A percentile compares a stretch with the other conserved stretches of the same genome.
Conservation (phyloP, 495 filamentous ascomycete species). For the Hypoxylon lienhwacheense region DNA sequence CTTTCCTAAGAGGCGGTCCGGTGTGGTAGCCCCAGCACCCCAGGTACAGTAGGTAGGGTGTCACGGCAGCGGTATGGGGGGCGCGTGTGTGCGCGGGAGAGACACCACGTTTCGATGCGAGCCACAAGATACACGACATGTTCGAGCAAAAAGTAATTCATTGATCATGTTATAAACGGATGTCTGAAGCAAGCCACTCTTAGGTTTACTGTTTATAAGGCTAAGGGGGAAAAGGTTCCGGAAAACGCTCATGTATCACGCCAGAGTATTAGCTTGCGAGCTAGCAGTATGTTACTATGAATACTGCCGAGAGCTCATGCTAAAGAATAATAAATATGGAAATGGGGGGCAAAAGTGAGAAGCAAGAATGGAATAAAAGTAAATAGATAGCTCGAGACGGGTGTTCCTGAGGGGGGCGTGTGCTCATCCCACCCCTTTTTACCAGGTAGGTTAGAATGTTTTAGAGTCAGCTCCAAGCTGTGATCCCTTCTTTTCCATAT, state of each 20-base stretch:
- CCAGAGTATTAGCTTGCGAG: constrained; percentile 21
- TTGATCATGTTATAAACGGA: constrained; percentile 11
- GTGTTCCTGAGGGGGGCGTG: constrained; percentile 1
- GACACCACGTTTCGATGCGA: constrained; percentile 36
- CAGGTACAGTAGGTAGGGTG: constrained; percentile 2
- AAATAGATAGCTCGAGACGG: neutral
- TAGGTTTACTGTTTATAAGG: neutral
- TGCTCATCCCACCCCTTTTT: neutral
- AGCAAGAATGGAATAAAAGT: neutral
- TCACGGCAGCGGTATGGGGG: constrained; percentile 22
- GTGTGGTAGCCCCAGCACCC: neutral
- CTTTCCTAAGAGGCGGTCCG: constrained; percentile 6
- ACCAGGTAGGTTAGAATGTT: neutral
- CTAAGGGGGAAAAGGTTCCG: neutral
- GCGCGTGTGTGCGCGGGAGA: constrained; percentile 24
- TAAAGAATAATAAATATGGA: too few relatives aligned
- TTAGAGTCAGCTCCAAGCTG: constrained; percentile 10
- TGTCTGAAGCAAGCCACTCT: constrained; percentile 5
- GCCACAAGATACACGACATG: constrained; percentile 22
- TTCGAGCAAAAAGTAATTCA: neutral
- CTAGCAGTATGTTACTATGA: constrained; percentile 24
- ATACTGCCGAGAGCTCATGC: constrained; percentile 19
- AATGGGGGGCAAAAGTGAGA: neutral
- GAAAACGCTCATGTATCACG: constrained; percentile 20
- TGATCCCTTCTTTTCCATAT: neutral